Evolutionary conservation across 192 early-diverging fungal genomes (phyloP), one percentile per base, ranked within the genome.

Genomic region (Coemansia sp.): DNA sequence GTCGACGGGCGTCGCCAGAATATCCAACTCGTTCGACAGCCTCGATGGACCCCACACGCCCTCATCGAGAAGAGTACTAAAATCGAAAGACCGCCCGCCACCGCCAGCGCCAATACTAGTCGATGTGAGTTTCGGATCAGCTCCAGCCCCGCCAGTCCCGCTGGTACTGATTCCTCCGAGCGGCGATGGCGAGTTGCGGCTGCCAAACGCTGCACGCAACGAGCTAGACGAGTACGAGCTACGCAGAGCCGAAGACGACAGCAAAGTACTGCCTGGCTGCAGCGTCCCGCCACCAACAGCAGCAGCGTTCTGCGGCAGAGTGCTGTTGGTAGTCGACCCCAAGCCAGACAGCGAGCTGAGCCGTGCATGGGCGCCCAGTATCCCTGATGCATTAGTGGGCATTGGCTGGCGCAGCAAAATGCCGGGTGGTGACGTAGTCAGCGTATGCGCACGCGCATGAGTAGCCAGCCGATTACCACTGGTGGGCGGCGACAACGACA

Each of bases 211-310:
- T 38, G 81, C 65, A 8, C 77, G 76, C 58, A 84, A 73, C 61
- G 76, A 79, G 74, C 66, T 79, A 3, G 81, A 72, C 66, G 81
- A 84, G 71, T 79, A 84, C 43, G 81, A 84, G 81, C 71, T 82
- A 66, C 80, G 80, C 72, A 82, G 75, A 33, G 80, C 74, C 20
- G 80, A 74, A 41, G 80, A 73, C 27, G 75, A 46, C 41, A 79
- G 71, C 31, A 78, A 64, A 31, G 31, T 33, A 13, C 31, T 53
- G 16, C 15, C 65, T 46, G 38, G 20, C 18, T 6, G 38, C 62
- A 20, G 40, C 73, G 18, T 36, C 31, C 39, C 41, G 34, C 50
- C 44, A 27, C 5, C 29, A 16, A 31, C 64, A 18, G 55, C 41
- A 9, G 58, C 57, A 6, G 33, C 39, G 33, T 50, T 44, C 12